A percentile compares a stretch with the other conserved stretches of the same genome.
Conservation (phyloP, 768 basidiomycete genomes). For the Naganishia antarctica region DNA sequence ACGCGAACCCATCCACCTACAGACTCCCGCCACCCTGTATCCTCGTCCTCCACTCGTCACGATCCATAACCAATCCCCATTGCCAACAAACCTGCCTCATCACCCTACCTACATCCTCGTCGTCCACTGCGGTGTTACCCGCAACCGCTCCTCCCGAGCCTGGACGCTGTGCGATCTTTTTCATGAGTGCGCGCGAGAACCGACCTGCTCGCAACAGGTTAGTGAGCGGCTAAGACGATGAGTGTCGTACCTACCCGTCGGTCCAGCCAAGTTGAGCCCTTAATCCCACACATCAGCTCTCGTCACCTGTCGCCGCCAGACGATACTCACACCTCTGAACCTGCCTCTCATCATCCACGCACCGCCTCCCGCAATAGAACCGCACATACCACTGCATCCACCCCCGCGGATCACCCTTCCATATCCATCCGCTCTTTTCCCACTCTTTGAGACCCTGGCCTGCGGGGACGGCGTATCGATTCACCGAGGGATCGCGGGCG, state of each 20-base stretch:
- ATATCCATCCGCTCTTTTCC: constrained; percentile 50
- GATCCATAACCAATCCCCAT: constrained; percentile 45
- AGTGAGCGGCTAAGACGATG: neutral
- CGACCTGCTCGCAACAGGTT: constrained; percentile 26
- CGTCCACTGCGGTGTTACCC: constrained; percentile 27
- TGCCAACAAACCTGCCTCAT: constrained; percentile 48
- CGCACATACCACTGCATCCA: constrained; percentile 49
- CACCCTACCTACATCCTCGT: constrained; percentile 43
- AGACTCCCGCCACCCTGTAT: constrained; percentile 28
- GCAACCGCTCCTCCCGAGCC: constrained; percentile 31
- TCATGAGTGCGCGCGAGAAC: constrained; percentile 43
- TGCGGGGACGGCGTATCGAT: constrained; percentile 40
- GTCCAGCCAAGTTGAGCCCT: constrained; percentile 48
- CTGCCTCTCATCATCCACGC: constrained; percentile 46
- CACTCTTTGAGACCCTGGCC: constrained; percentile 46
- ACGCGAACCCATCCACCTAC: neutral
- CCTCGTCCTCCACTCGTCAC: constrained; percentile 36
- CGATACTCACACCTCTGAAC: constrained; percentile 42
- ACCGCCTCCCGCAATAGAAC: constrained; percentile 44
- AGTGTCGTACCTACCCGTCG: constrained; percentile 21
- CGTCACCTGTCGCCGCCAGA: too few species aligned
- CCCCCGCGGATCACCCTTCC: constrained; percentile 46
- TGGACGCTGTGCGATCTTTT: constrained; percentile 37
- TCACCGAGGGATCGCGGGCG: constrained; percentile 34
- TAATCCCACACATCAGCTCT: neutral